phyloP scores from a whole-genome alignment of 306 rosid genomes.

The Carpinus viminea region DNA sequence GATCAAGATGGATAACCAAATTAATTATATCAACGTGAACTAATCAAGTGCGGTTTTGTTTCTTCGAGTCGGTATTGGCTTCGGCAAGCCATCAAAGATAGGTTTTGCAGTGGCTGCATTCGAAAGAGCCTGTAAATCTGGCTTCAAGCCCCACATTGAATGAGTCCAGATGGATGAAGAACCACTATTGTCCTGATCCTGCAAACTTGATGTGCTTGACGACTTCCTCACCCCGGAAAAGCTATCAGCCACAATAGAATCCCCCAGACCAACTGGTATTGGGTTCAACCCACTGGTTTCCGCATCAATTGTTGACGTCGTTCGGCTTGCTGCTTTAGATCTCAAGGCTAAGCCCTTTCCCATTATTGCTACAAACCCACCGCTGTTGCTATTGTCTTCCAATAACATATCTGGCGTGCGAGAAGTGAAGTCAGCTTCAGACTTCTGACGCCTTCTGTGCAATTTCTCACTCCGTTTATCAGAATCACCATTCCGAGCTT shows the following conservation, averaged over 20 bases:
- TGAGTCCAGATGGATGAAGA: conserved; percentile 66
- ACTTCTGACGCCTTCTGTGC: conserved; percentile 63
- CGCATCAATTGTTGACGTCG: conserved; percentile 35
- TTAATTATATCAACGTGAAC: conserved; percentile 8
- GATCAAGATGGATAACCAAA: conserved; percentile 42
- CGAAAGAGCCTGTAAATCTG: conserved; percentile 70
- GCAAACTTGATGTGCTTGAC: conserved; percentile 78
- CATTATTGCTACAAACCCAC: conserved; percentile 54
- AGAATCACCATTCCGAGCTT: conserved; percentile 39
- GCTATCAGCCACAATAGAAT: conserved; percentile 41
- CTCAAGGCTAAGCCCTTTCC: conserved; percentile 78
- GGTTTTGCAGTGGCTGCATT: conserved; percentile 62
- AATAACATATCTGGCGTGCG: conserved; percentile 58
- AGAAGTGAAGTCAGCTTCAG: conserved; percentile 58
- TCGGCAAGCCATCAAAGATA: conserved; percentile 84
- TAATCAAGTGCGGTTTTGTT: conserved; percentile 88
- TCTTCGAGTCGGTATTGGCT: conserved; percentile 58
- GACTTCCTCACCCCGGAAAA: conserved; percentile 73
- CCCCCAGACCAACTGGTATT: conserved; percentile 42
- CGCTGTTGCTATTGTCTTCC: conserved; percentile 49
- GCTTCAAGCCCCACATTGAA: conserved; percentile 70
- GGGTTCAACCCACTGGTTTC: conserved; percentile 49
- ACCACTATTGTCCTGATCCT: conserved; percentile 56
- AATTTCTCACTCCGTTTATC: conserved; percentile 51
- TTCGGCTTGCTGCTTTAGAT: conserved; percentile 52